Percentiles rank a stretch among this genome's conserved stretches.
Evolutionary conservation across 768 basidiomycete genomes (phyloP).

Genomic region (Phlebiopsis gigantea): DNA sequence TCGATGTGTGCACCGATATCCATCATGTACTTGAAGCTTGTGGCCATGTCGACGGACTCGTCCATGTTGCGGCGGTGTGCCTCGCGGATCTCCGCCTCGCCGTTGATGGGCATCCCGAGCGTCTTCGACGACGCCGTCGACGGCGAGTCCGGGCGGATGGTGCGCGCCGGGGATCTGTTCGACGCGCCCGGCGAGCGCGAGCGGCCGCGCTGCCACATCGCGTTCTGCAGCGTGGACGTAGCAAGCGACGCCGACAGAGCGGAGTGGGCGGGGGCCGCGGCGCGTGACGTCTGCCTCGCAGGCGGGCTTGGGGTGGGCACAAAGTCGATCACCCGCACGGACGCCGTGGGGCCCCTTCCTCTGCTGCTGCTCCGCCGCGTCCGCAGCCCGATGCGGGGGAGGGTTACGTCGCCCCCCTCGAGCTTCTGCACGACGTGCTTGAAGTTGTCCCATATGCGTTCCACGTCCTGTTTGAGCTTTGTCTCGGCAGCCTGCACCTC

Average conservation of each 20-base stretch:
- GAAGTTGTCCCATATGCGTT: slow-evolving; percentile 59
- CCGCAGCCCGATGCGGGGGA: background rate
- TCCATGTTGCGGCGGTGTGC: slow-evolving; percentile 45
- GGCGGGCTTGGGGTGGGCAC: slow-evolving; percentile 40
- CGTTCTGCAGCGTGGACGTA: slow-evolving; percentile 52
- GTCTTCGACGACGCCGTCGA: slow-evolving; percentile 22
- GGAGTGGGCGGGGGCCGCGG: slow-evolving; percentile 37
- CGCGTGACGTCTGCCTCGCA: slow-evolving; percentile 21
- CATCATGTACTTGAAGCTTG: slow-evolving; percentile 43
- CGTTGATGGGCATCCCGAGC: slow-evolving; percentile 14
- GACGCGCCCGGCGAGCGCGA: background rate
- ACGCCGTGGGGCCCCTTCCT: slow-evolving; percentile 12
- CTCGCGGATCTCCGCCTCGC: slow-evolving; percentile 23
- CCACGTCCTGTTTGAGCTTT: slow-evolving; percentile 50
- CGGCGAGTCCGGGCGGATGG: slow-evolving; percentile 18
- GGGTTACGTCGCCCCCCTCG: slow-evolving; percentile 29
- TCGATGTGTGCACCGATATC: slow-evolving; percentile 38
- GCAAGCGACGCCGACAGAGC: slow-evolving; percentile 69
- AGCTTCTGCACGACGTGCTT: slow-evolving; percentile 40
- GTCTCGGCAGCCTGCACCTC: slow-evolving; percentile 54
- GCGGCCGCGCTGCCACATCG: slow-evolving; percentile 23
- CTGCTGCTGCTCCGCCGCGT: slow-evolving; percentile 9
- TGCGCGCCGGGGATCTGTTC: slow-evolving; percentile 3
- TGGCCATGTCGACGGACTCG: slow-evolving; percentile 38
- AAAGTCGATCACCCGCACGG: slow-evolving; percentile 48